phyloP scores from a whole-genome alignment of 2,329 filamentous ascomycete species.

The Samsoniella hepiali region DNA sequence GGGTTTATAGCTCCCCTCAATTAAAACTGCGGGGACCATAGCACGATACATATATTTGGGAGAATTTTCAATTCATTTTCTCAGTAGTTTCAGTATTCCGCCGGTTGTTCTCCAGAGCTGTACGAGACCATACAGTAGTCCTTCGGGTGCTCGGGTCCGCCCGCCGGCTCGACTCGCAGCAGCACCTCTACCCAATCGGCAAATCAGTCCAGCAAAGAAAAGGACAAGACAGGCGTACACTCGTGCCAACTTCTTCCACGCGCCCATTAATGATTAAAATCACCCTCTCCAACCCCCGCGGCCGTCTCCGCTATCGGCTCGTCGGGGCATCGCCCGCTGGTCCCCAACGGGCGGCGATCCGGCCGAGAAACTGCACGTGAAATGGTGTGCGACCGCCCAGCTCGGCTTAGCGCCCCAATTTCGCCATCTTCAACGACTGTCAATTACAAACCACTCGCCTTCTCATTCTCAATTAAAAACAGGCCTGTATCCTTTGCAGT shows the following conservation, averaged over 20 bases:
- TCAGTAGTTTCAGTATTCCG: too few relatives aligned
- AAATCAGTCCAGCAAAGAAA: too few relatives aligned
- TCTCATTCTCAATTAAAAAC: not conserved
- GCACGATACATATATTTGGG: too few relatives aligned
- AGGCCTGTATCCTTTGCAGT: not conserved
- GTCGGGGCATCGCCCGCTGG: constrained; percentile 13
- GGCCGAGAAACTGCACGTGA: constrained; percentile 23
- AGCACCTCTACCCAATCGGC: too few relatives aligned
- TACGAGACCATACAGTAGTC: too few relatives aligned
- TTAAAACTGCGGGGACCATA: too few relatives aligned
- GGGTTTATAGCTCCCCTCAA: too few relatives aligned
- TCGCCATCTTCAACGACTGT: constrained; percentile 10
- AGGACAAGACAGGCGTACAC: not conserved
- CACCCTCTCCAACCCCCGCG: not conserved
- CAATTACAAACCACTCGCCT: constrained; percentile 13
- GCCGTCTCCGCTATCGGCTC: constrained; percentile 15
- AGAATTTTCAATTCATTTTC: too few relatives aligned
- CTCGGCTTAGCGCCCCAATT: constrained; percentile 10
- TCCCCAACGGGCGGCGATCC: constrained; percentile 8
- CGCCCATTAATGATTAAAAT: too few relatives aligned
- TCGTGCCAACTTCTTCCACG: not conserved
- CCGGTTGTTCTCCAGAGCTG: too few relatives aligned
- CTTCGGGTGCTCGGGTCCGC: too few relatives aligned
- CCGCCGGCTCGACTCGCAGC: too few relatives aligned
- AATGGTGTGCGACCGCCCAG: constrained; percentile 26